Evolutionary conservation across 2,329 filamentous ascomycete species (phyloP), one percentile per base, ranked within the genome.

Genomic region (Sporothrix schenckii): DNA sequence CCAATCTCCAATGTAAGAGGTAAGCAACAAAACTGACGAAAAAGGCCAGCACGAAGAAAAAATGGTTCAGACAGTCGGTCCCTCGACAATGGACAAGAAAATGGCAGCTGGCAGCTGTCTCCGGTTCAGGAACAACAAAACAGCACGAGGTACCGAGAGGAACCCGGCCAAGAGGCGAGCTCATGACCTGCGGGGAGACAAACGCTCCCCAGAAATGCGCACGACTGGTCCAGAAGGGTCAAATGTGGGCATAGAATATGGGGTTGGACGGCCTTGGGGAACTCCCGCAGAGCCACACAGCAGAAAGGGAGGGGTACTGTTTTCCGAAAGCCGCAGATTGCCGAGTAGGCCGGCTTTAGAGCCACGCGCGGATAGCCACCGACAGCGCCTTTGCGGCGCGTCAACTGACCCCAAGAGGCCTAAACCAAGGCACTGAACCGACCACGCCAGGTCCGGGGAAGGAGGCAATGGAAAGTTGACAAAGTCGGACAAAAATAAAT

Each of bases 241-340:
- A 39, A 21, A 39, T 27, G 53, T 47, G 58, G 41, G 41, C 21
- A 44, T 11, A 41, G 41, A 61, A 34, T 50, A 65, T 50, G 60
- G 60, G 24, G 60, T 65, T 27, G 3, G 11, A 13, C 4, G 60
- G 11, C 27, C 63, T 30, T 34, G 14, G 61, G 54, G 27, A 9
- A 63, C 21, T 30, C 49, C n/a, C 39, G n/a, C 66, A 53, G 68
- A 49, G 16, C 52, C 41, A 49, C 6, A 50, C 5, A 21, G 53
- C 53, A 53, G 50, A 53, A 9, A 19, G 34, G 58, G 30, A 24
- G 65, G 68, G 70, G 70, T 70, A 67, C 68, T 49, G 58, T 69
- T 72, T 58, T 53, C 71, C 71, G 71, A 70, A 60, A 44, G 71
- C 71, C 71, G 71, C 58, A 30, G 50, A 68, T 70, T 70, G 71